A percentile compares a stretch with the other conserved stretches of the same genome.
These are phyloP conservation scores for Fusarium staphyleae DNA, from an alignment of 2,329 filamentous ascomycete genomes.

Conservation along the genomic window DNA sequence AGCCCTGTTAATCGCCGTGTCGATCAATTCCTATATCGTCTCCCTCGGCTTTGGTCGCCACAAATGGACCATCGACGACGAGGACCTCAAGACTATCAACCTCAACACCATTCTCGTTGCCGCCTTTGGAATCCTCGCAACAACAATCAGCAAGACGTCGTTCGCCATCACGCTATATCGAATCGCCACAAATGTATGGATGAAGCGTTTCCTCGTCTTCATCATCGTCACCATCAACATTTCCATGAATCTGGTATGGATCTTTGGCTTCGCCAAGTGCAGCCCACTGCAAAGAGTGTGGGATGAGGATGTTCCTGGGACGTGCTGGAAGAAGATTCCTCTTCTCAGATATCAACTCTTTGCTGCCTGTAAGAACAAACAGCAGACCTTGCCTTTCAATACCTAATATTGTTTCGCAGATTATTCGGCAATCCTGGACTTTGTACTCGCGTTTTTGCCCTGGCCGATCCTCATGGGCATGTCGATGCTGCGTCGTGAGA, in stretches of 20 bases:
- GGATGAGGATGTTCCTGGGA: conserved; percentile 38
- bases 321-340: conserved; percentile 42
- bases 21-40: conserved; percentile 45
- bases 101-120: conserved; percentile 41
- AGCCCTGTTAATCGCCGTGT: conserved; percentile 40
- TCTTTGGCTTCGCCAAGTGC: conserved; percentile 46
- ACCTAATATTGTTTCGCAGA: conserved; percentile 31
- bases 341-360: conserved; percentile 44
- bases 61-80: conserved; percentile 32
- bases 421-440: conserved; percentile 47
- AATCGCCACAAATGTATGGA: conserved; percentile 40
- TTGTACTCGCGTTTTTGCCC: conserved; percentile 45
- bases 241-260: conserved; percentile 47
- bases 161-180: conserved; percentile 49
- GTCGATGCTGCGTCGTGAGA: conserved; percentile 44
- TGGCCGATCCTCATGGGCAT: conserved; percentile 47
- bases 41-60: conserved; percentile 42
- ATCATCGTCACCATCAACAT: conserved; percentile 46
- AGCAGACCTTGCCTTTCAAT: accelerated
- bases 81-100: conserved; percentile 39
- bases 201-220: conserved; percentile 43
- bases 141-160: conserved; percentile 49
- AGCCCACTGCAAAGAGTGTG: conserved; percentile 40
- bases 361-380: conserved; percentile 41
- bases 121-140: conserved; percentile 45